A percentile compares a stretch with the other conserved stretches of the same genome.
Evolutionary conservation across 192 early-diverging fungal species (phyloP).

Genomic region (Coemansia sp.): DNA sequence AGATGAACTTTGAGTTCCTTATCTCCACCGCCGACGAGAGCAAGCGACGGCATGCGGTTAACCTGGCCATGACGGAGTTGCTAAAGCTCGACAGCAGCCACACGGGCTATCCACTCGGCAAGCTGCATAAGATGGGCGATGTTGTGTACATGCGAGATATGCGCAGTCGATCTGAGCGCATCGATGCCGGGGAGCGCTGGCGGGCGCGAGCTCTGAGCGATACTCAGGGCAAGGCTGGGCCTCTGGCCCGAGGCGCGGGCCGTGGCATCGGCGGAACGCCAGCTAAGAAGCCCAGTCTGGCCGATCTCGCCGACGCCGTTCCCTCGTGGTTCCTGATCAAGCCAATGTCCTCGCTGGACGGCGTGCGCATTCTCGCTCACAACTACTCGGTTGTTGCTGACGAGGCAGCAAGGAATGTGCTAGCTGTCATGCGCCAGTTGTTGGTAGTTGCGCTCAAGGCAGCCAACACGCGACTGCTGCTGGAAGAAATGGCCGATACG

Average conservation of each 20-base stretch:
- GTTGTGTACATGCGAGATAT: conserved; percentile 53
- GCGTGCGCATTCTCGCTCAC: conserved; percentile 54
- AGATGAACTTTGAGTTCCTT: conserved; percentile 36
- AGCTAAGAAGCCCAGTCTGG: background rate
- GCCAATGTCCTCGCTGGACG: conserved; percentile 37
- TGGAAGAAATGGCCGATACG: conserved; percentile 54
- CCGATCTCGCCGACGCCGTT: conserved; percentile 36
- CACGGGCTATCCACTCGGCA: conserved; percentile 25
- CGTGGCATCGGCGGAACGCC: too few species aligned
- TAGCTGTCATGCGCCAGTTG: conserved; percentile 51
- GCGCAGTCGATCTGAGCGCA: conserved; percentile 46
- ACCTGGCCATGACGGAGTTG: conserved; percentile 42
- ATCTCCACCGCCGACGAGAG: conserved; percentile 23
- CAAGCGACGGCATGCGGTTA: conserved; percentile 36
- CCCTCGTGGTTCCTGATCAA: conserved; percentile 57
- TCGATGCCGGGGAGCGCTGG: conserved; percentile 31
- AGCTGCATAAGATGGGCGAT: conserved; percentile 26
- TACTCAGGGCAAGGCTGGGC: conserved; percentile 4
- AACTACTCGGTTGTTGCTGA: conserved; percentile 50
- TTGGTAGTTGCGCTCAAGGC: conserved; percentile 48
- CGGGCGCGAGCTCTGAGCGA: conserved; percentile 30
- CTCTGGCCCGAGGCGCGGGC: background rate
- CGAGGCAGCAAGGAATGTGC: conserved; percentile 46
- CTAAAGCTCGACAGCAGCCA: conserved; percentile 24
- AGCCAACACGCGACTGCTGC: conserved; percentile 51